Conservation (phyloP, 768 basidiomycete species). For the Galerina sulciceps region DNA sequence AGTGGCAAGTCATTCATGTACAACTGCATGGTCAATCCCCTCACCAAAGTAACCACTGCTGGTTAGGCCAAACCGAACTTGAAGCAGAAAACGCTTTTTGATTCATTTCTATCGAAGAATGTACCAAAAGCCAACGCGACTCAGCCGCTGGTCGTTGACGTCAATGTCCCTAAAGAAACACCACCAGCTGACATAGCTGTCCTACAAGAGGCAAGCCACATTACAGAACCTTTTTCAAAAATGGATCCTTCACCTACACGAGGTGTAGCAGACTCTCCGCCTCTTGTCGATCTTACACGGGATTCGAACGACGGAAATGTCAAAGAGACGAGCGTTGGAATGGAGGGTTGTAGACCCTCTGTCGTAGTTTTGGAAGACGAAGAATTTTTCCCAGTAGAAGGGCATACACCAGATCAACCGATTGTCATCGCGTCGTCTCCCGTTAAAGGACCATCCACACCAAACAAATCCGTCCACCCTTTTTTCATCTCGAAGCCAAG, state of each 20-base stretch:
- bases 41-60: neutral
- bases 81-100: slow-evolving; percentile 44
- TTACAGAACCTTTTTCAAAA: neutral
- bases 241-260: neutral
- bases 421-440: slow-evolving; percentile 51
- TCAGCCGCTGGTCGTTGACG: too few species aligned
- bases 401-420: slow-evolving; percentile 41
- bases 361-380: slow-evolving; percentile 20
- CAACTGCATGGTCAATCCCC: neutral
- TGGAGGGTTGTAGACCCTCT: slow-evolving; percentile 24
- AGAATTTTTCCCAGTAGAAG: slow-evolving; percentile 11
- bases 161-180: neutral
- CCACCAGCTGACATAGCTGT: neutral
- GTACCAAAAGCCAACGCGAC: neutral
- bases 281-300: slow-evolving; percentile 4
- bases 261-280: neutral
- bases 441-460: slow-evolving; percentile 23
- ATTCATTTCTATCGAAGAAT: slow-evolving; percentile 20
- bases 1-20: neutral
- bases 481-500: slow-evolving; percentile 46
- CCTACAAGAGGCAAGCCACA: neutral
- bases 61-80: slow-evolving; percentile 12
- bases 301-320: neutral
- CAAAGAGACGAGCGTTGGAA: neutral
- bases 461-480: slow-evolving; percentile 42